Evolutionary conservation across 257 asterid genomes (phyloP).

Genomic region (Voacanga thouarsii): DNA sequence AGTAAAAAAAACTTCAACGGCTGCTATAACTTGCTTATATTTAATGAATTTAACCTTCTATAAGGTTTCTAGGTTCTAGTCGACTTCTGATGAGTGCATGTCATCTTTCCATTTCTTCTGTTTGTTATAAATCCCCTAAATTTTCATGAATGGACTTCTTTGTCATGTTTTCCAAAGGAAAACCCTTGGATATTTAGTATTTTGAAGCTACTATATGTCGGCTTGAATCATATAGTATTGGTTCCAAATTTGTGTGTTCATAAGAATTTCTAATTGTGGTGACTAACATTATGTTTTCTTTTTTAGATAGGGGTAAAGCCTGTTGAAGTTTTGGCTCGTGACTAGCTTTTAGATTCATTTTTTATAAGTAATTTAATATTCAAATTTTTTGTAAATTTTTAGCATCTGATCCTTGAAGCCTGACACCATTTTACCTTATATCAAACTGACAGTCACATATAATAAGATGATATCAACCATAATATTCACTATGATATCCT

Average conservation of each 20-base stretch:
- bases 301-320: slow-evolving; percentile 89
- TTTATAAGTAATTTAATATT: slow-evolving; percentile 45
- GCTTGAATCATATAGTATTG: not conserved
- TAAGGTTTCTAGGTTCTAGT: not conserved
- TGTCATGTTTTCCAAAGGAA: not conserved
- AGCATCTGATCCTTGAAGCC: not conserved
- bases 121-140: not conserved
- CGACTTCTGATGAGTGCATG: not conserved
- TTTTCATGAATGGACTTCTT: not conserved
- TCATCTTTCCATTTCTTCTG: not conserved
- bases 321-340: slow-evolving; percentile 93
- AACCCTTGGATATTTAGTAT: not conserved
- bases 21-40: not conserved
- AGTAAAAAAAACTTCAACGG: too few species aligned
- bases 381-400: not conserved
- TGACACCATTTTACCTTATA: too few species aligned
- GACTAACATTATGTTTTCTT: slow-evolving; percentile 7
- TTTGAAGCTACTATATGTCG: not conserved
- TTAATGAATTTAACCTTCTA: not conserved
- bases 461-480: not conserved
- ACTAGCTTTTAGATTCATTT: slow-evolving; percentile 84
- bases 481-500: not conserved
- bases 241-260: not conserved
- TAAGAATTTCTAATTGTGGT: not conserved
- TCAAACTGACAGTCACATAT: too few species aligned